A percentile compares a stretch with the other conserved stretches of the same genome.
Evolutionary conservation across 768 basidiomycete genomes (phyloP).

Genomic region (Pleurotus salmoneostramineus): DNA sequence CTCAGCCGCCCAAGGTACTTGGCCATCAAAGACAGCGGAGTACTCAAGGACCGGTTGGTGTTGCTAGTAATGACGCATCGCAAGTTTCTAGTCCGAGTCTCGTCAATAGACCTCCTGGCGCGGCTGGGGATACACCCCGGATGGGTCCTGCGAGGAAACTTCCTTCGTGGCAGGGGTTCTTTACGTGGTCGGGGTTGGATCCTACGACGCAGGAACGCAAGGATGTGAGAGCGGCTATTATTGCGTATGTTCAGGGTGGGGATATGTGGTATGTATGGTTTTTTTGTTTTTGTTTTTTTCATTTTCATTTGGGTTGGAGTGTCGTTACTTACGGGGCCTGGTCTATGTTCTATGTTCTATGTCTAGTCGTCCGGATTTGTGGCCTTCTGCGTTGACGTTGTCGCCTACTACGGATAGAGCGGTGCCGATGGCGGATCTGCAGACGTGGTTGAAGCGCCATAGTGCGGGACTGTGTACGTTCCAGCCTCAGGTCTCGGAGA

Average conservation of each 20-base stretch:
- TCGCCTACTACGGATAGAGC: constrained; percentile 35
- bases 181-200: constrained; percentile 41
- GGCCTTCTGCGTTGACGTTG: constrained; percentile 46
- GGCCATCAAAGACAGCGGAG: constrained; percentile 10
- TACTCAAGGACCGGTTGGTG: constrained; percentile 5
- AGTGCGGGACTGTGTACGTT: constrained; percentile 40
- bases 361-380: constrained; percentile 46
- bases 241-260: constrained; percentile 22
- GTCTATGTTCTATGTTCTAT: too few species aligned
- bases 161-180: constrained; percentile 41
- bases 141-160: constrained; percentile 4
- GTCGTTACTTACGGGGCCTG: too few species aligned
- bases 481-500: constrained; percentile 26
- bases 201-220: constrained; percentile 27
- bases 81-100: not conserved
- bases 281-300: too few species aligned
- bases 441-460: constrained; percentile 42
- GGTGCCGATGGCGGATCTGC: constrained; percentile 35
- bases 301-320: too few species aligned
- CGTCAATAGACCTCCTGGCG: not conserved
- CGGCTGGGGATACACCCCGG: constrained; percentile 10
- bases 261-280: constrained; percentile 31
- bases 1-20: constrained; percentile 2
- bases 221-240: constrained; percentile 40
- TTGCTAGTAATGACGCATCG: constrained; percentile 10